Conservation (phyloP, 2,329 filamentous ascomycete genomes). For the Canariomyces notabilis region DNA sequence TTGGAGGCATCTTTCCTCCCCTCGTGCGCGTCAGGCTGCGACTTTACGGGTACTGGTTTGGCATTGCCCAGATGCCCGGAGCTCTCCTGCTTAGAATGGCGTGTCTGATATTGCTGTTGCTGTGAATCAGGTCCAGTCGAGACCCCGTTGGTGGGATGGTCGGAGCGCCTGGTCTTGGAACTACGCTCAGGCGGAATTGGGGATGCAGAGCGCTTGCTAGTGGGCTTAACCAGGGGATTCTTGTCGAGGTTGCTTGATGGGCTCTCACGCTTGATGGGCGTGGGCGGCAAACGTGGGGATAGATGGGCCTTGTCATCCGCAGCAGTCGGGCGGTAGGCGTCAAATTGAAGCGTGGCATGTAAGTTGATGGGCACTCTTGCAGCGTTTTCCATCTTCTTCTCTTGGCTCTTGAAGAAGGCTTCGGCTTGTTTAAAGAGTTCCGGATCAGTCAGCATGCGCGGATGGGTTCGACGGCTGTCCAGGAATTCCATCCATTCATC, state of each 20-base stretch:
- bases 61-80: background rate
- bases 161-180: conserved; percentile 6
- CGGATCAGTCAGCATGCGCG: background rate
- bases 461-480: conserved; percentile 4
- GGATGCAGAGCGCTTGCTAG: conserved; percentile 19
- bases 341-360: background rate
- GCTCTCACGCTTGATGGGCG: conserved; percentile 8
- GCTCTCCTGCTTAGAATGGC: background rate
- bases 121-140: background rate
- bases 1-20: background rate
- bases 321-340: background rate
- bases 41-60: background rate
- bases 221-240: background rate
- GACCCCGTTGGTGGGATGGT: background rate
- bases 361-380: conserved; percentile 11
- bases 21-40: background rate
- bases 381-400: conserved; percentile 16
- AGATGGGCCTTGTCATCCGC: background rate
- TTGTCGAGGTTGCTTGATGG: background rate
- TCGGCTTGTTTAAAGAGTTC: conserved; percentile 6
- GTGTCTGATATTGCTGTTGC: conserved; percentile 4
- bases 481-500: conserved; percentile 23
- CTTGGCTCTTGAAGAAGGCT: conserved; percentile 11
- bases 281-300: background rate
- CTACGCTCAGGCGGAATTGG: conserved; percentile 1